Evolutionary conservation across 2,329 filamentous ascomycete genomes (phyloP).

Genomic region (Rachicladosporium sp.): DNA sequence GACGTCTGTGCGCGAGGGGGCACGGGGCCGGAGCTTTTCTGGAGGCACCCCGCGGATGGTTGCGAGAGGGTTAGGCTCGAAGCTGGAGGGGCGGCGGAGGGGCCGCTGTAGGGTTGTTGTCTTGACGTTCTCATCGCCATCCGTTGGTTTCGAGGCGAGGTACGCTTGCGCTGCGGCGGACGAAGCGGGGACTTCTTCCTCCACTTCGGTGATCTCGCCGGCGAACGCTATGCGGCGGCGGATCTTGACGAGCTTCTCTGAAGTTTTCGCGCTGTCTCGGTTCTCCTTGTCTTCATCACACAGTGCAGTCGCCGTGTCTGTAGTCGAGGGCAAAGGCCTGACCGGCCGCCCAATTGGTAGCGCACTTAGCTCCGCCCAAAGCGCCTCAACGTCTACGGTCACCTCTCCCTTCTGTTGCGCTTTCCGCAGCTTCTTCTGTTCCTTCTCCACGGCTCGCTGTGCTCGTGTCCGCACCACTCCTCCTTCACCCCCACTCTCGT

Average conservation of each 20-base stretch:
- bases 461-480: conserved; percentile 42
- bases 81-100: conserved; percentile 34
- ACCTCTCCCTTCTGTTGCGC: conserved; percentile 32
- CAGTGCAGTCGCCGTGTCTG: not conserved
- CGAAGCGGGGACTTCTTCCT: conserved; percentile 39
- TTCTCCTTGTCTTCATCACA: not conserved
- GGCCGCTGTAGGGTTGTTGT: conserved; percentile 25
- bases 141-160: conserved; percentile 30
- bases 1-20: conserved; percentile 20
- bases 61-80: conserved; percentile 39
- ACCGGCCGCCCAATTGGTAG: conserved; percentile 16
- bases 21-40: conserved; percentile 29
- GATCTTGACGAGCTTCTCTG: conserved; percentile 35
- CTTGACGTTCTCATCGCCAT: conserved; percentile 16
- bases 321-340: no score
- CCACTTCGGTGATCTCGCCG: conserved; percentile 41
- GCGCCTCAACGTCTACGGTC: conserved; percentile 43
- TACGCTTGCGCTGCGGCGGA: conserved; percentile 45
- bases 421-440: conserved; percentile 36
- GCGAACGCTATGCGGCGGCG: conserved; percentile 47
- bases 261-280: not conserved
- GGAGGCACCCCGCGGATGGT: conserved; percentile 33
- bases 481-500: conserved; percentile 34
- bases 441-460: conserved; percentile 38
- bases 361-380: conserved; percentile 42